Evolutionary conservation across 352 stramenopile species (phyloP).

Genomic region (Phytophthora citrophthora): DNA sequence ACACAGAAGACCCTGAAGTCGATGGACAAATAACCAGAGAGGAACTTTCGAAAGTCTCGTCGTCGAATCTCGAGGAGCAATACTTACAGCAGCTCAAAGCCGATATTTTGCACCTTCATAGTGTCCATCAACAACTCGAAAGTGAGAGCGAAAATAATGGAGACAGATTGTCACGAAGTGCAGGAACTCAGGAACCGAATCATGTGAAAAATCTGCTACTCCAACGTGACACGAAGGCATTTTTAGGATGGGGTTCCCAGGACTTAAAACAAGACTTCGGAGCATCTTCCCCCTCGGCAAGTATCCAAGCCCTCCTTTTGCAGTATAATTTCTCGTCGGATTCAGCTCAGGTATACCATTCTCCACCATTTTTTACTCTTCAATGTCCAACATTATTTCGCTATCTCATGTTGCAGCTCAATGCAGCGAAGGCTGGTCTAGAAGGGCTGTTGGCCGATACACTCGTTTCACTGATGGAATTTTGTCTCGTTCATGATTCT

Average conservation of each 20-base stretch:
- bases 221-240: slow-evolving; percentile 51
- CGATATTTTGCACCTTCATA: slow-evolving; percentile 55
- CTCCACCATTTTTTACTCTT: neutral
- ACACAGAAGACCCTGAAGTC: slow-evolving; percentile 3
- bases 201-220: slow-evolving; percentile 69
- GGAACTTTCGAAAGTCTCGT: neutral
- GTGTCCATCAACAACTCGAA: slow-evolving; percentile 27
- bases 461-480: slow-evolving; percentile 39
- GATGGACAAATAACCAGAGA: slow-evolving; percentile 1
- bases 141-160: slow-evolving; percentile 10
- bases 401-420: slow-evolving; percentile 27
- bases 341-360: slow-evolving; percentile 36
- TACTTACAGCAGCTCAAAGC: slow-evolving; percentile 68
- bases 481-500: slow-evolving; percentile 15
- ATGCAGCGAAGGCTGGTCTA: slow-evolving; percentile 39
- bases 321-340: slow-evolving; percentile 63
- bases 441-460: slow-evolving; percentile 37
- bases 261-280: slow-evolving; percentile 2
- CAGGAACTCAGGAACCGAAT: slow-evolving; percentile 27
- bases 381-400: neutral
- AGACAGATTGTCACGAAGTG: neutral
- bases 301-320: slow-evolving; percentile 38
- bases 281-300: slow-evolving; percentile 1
- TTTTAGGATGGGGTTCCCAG: slow-evolving; percentile 17
- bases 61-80: slow-evolving; percentile 33